These are phyloP conservation scores for Trichothecium roseum DNA, from an alignment of 2,329 filamentous ascomycete genomes.

Conservation along the genomic window DNA sequence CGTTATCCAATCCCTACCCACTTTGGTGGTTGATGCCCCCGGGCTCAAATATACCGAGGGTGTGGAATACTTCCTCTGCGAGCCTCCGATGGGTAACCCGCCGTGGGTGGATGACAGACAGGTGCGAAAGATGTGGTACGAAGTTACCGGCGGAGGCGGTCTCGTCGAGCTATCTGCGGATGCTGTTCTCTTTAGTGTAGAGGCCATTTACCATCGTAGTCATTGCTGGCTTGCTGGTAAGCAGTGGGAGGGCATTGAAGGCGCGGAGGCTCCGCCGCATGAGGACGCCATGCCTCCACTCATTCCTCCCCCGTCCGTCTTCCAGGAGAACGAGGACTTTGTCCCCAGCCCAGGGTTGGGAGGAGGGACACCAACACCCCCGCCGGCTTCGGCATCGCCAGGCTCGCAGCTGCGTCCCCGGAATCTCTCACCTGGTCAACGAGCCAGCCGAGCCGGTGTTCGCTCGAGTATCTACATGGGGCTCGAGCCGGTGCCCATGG, in stretches of 20 bases:
- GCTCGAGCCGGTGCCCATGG: slow-evolving; percentile 29
- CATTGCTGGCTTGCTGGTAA: slow-evolving; percentile 46
- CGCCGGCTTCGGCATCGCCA: slow-evolving; percentile 16
- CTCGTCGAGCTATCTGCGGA: slow-evolving; percentile 50
- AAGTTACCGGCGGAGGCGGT: slow-evolving; percentile 54
- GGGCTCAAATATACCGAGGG: slow-evolving; percentile 57
- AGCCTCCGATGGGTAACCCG: slow-evolving; percentile 59
- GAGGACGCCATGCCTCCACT: slow-evolving; percentile 26
- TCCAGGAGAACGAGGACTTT: slow-evolving; percentile 18
- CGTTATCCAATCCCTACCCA: slow-evolving; percentile 65
- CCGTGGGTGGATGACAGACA: slow-evolving; percentile 62
- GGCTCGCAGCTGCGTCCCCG: slow-evolving; percentile 23
- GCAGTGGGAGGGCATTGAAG: slow-evolving; percentile 31
- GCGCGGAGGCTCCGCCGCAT: slow-evolving; percentile 13
- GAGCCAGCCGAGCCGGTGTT: slow-evolving; percentile 19
- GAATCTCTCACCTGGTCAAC: slow-evolving; percentile 24
- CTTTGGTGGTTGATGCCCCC: slow-evolving; percentile 67
- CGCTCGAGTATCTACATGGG: slow-evolving; percentile 33
- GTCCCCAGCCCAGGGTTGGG: slow-evolving; percentile 10
- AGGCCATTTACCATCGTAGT: slow-evolving; percentile 48
- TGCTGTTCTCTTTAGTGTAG: slow-evolving; percentile 49
- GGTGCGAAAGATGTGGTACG: slow-evolving; percentile 63
- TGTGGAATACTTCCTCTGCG: slow-evolving; percentile 74
- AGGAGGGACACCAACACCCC: slow-evolving; percentile 16
- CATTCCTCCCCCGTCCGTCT: slow-evolving; percentile 25